Base-by-base conservation (phyloP, 2,329 filamentous ascomycete species). In the Aureobasidium lini region DNA sequence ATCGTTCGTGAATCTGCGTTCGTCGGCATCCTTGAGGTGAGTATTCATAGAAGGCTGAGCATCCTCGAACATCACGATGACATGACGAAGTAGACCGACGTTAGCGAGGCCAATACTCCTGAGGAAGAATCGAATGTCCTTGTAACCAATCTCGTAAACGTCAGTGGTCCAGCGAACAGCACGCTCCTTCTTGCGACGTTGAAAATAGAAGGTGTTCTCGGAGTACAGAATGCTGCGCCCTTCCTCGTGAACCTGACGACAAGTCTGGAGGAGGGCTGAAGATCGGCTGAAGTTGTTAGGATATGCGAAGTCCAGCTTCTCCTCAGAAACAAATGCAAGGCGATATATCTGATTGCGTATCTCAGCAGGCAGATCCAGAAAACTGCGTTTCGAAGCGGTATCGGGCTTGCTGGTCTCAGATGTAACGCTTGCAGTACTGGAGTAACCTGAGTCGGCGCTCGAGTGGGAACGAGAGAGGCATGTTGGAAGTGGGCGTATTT, bases 1-100 rank as follows among this genome's bases (percentile, higher is more conserved):
- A 62, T 81, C 78, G 46, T 77, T 71, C 49, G 79, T 71, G 61
- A 76, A 81, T 29, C 77, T 75, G n/a, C 77, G 76, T 39, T 75
- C 68, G 59, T 79, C 75, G 50, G 71, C 68, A 49, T 67, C 70
- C 44, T 62, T 64, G 54, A 73, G 65, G 46, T 72, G 66, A 0
- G 75, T 73, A 43, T 75, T 75, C 11, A 74, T 66, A 18, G 71
- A 73, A 3, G 72, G 74, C 6, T 68, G 66, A 0, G 76, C 77
- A 61, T 81, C 79, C 43, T 76, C 75, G 48, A 81, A 74, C 16
- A 68, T 62, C 60, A 81, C 67, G 13, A 71, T 73, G 43, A 80
- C 61, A 37, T 76, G 70, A 46, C 77, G 75, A n/a, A 81, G 67
- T 36, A 76, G 72, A 29, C 71, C 67, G 15, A 77, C 66, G 62